Base-by-base conservation (phyloP, 495 filamentous ascomycete genomes). In the Neurospora sublineolata region DNA sequence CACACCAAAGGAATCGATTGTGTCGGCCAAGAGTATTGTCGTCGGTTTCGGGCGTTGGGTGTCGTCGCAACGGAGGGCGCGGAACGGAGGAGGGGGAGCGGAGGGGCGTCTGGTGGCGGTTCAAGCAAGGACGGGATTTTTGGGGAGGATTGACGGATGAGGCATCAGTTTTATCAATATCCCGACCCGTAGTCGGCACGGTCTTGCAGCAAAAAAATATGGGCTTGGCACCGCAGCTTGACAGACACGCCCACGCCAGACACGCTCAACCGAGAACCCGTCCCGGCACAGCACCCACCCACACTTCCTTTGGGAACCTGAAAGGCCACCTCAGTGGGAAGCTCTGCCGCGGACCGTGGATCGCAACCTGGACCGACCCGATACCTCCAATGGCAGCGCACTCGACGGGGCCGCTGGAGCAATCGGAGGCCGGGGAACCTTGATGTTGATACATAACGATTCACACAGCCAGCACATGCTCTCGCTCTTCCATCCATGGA, bases 101-200 rank as follows among this genome's bases (percentile, higher is more conserved):
- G 52, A 64, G 52, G 52, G 27, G 52, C 27, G 52, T 33, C 52
- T 64, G 52, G 52, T 64, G 52, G 52, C 52, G 52, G 52, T 36
- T 64, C 52, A 64, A 64, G 12, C 52, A 64, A 64, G 52, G 52
- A 64, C 52, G 52, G 52, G 27, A 33, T 33, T 64, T 60, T 64
- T 64, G 52, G 52, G 52, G 23, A 64, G 12, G 52, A 36, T 64
- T 33, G 52, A 64, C 52, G 52, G 52, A 64, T 64, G 52, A 64
- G 52, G 52, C 52, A 27, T 64, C 52, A 33, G 52, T 64, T 64
- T 64, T 64, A 33, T 64, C 27, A 64, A 64, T 33, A 36, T 72
- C 67, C 36, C 27, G 42, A 71, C 70, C 75, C 75, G 75, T 76
- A 71, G 73, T 76, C 75, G 75, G 75, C 75, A 69, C 71, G 46